These are phyloP conservation scores for Starmerella asiatica DNA, from an alignment of 805 yeast genomes.

Conservation along the genomic window DNA sequence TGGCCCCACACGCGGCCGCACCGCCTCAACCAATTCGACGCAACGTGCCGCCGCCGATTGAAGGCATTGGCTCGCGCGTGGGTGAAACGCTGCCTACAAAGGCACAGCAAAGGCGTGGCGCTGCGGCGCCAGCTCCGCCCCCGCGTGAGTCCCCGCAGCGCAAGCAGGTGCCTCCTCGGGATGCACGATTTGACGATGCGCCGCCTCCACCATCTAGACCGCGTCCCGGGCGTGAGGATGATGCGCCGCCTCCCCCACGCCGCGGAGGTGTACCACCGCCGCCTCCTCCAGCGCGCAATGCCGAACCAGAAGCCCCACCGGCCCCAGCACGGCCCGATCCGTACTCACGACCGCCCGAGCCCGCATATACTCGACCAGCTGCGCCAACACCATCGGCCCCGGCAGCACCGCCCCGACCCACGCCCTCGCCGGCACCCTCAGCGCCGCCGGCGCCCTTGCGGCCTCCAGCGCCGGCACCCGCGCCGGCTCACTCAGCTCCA, in stretches of 20 bases:
- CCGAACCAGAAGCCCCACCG: conserved; percentile 20
- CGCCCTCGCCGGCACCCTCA: conserved; percentile 10
- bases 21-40: conserved; percentile 14
- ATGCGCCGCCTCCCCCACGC: background rate
- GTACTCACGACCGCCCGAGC: background rate
- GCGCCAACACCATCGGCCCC: conserved; percentile 4
- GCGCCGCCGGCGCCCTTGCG: conserved; percentile 13
- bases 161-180: background rate
- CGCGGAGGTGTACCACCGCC: conserved; percentile 17
- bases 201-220: conserved; percentile 1
- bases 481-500: background rate
- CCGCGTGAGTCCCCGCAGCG: conserved; percentile 4
- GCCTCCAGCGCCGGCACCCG: conserved; percentile 11
- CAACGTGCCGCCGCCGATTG: conserved; percentile 15
- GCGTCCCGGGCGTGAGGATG: conserved; percentile 4
- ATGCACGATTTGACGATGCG: background rate
- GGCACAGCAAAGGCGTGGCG: conserved; percentile 4
- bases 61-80: conserved; percentile 12
- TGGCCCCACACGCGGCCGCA: conserved; percentile 7
- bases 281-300: conserved; percentile 19
- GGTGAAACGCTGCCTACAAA: conserved; percentile 8
- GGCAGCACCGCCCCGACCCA: background rate
- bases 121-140: conserved; percentile 6
- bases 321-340: conserved; percentile 13
- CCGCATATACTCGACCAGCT: conserved; percentile 14